These are phyloP conservation scores for Symbiodinium natans DNA, from an alignment of 73 alveolate genomes.

Conservation along the genomic window DNA sequence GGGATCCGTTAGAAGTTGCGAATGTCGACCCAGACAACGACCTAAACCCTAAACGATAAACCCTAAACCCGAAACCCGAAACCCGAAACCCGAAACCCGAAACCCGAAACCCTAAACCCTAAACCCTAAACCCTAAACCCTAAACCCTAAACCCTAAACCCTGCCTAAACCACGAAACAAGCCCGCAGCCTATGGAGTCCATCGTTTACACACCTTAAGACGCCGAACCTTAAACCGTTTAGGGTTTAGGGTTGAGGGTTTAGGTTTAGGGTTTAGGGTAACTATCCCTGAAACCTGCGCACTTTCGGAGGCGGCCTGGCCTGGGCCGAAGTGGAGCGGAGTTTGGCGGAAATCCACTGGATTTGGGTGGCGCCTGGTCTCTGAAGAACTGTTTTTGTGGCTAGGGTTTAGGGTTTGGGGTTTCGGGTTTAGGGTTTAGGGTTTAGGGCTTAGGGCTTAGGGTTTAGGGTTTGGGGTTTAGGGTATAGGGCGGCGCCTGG, in stretches of 20 bases:
- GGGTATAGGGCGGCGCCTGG: not conserved
- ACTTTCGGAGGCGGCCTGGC: not conserved
- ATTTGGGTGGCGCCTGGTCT: constrained; percentile 9
- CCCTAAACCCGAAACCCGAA: not conserved
- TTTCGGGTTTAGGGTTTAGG: not conserved
- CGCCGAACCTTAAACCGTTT: no score
- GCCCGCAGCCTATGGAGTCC: no score
- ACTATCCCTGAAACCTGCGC: no score
- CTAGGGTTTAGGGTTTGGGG: not conserved
- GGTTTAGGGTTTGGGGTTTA: not conserved
- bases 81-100: not conserved
- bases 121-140: no score
- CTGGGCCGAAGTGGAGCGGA: not conserved
- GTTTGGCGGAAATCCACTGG: constrained; percentile 10
- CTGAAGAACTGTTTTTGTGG: not conserved
- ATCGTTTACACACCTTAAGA: no score
- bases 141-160: not conserved
- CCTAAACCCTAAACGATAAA: no score
- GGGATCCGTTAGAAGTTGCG: no score
- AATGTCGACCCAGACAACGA: no score
- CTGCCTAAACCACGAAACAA: no score
- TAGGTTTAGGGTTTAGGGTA: not conserved
- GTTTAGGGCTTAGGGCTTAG: not conserved
- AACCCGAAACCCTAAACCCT: not conserved
- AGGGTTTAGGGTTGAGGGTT: not conserved